A percentile compares a stretch with the other conserved stretches of the same genome.
Conservation (phyloP, 306 rosid genomes). For the Rubus idaeus region DNA sequence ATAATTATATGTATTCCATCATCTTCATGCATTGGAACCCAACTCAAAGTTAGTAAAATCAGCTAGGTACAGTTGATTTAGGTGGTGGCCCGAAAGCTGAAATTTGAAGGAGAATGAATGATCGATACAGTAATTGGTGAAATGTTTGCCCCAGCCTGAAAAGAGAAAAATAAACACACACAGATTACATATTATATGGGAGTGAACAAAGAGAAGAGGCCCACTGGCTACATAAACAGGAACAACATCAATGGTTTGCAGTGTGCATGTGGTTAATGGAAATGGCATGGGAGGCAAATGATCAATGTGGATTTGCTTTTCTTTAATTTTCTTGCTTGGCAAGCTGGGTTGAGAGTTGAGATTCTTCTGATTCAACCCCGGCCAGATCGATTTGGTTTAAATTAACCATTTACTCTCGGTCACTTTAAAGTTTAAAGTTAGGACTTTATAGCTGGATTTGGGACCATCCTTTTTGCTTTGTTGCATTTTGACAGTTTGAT, state of each 20-base stretch:
- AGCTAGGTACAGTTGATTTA: neutral
- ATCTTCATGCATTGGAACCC: neutral
- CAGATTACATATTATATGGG: neutral
- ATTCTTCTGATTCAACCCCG: neutral
- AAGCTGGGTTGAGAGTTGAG: conserved; percentile 9
- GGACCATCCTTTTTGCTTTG: conserved; percentile 43
- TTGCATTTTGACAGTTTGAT: conserved; percentile 11
- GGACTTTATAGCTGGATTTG: conserved; percentile 50
- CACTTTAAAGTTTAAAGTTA: neutral
- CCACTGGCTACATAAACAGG: conserved; percentile 41
- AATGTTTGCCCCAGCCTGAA: conserved; percentile 3
- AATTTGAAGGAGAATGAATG: conserved; percentile 45
- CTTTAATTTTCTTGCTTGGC: conserved; percentile 31
- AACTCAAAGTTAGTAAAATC: neutral
- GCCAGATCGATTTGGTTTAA: conserved; percentile 4
- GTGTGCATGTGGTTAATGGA: conserved; percentile 30
- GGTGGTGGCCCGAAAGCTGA: conserved; percentile 43
- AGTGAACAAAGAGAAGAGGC: conserved; percentile 32
- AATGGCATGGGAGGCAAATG: conserved; percentile 58
- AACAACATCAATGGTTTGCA: conserved; percentile 55
- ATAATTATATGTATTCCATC: neutral
- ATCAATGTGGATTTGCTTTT: conserved; percentile 39
- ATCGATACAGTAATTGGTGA: conserved; percentile 36
- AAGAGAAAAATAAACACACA: neutral
- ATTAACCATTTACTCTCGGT: neutral